Evolutionary conservation across 441 rosid species (phyloP).

Genomic region (Pelargonium myrrhifolium): DNA sequence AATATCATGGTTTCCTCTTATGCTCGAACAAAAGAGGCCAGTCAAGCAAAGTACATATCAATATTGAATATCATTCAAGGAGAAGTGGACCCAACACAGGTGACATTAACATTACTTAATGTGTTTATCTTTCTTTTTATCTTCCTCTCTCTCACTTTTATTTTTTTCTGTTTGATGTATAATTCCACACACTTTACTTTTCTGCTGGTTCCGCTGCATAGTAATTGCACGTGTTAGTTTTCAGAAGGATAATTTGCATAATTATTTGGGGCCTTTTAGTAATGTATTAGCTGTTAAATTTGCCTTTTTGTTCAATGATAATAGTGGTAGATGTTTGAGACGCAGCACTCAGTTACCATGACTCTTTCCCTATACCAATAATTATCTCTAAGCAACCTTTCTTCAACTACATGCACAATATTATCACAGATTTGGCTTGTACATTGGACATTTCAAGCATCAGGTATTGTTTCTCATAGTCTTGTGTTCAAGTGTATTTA

Average conservation of each 20-base stretch:
- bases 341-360: background rate
- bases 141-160: too few relatives aligned
- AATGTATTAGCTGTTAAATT: background rate
- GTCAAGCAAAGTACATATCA: slow-evolving; percentile 96
- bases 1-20: slow-evolving; percentile 98
- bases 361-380: background rate
- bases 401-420: background rate
- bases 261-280: background rate
- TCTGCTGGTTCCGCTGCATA: background rate
- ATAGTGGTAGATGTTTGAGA: background rate
- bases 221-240: background rate
- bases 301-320: background rate
- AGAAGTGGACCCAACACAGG: slow-evolving; percentile 99
- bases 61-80: slow-evolving; percentile 96
- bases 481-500: background rate
- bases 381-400: background rate
- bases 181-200: background rate
- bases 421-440: background rate
- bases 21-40: slow-evolving; percentile 96
- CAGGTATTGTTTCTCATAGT: too few relatives aligned
- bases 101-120: slow-evolving; percentile 17
- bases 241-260: background rate
- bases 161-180: background rate
- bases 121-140: background rate
- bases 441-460: background rate